Conservation (phyloP, 495 filamentous ascomycete genomes). For the Echria macrotheca region DNA sequence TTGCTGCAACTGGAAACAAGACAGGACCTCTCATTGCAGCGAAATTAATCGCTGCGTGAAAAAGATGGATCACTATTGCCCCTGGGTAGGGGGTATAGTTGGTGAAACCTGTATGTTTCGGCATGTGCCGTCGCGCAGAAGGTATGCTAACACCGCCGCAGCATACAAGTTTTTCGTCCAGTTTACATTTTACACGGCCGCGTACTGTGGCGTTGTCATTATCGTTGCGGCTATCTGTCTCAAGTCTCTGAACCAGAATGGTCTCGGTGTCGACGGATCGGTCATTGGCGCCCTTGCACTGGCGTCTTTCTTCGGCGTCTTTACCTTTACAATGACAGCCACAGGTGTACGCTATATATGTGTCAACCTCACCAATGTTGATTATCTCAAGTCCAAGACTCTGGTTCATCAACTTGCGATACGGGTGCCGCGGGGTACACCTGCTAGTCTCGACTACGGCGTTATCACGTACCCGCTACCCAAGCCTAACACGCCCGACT, state of each 20-base stretch:
- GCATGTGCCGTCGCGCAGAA: not conserved
- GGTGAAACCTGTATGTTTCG: conserved; percentile 57
- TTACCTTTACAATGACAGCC: conserved; percentile 65
- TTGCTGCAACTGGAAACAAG: conserved; percentile 79
- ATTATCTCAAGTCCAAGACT: conserved; percentile 57
- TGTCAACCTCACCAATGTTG: conserved; percentile 74
- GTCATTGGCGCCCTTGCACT: conserved; percentile 34
- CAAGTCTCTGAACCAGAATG: conserved; percentile 16
- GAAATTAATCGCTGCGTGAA: conserved; percentile 73
- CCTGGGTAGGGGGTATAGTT: conserved; percentile 89
- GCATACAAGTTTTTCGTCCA: conserved; percentile 88
- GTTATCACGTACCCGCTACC: conserved; percentile 39
- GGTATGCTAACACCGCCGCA: conserved; percentile 14
- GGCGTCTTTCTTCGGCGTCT: conserved; percentile 65
- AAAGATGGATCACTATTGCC: conserved; percentile 94
- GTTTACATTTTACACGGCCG: conserved; percentile 63
- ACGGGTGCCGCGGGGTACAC: conserved; percentile 53
- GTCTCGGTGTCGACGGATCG: conserved; percentile 29
- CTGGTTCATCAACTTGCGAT: conserved; percentile 71
- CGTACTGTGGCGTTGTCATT: conserved; percentile 62
- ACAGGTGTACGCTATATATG: conserved; percentile 64
- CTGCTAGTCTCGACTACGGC: conserved; percentile 32
- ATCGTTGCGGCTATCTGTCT: conserved; percentile 38
- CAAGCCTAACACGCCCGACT: conserved; percentile 8
- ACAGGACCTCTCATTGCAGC: conserved; percentile 78